Conservation (phyloP, 129 eudicot genomes). For the Gnaphalium uliginosum region DNA sequence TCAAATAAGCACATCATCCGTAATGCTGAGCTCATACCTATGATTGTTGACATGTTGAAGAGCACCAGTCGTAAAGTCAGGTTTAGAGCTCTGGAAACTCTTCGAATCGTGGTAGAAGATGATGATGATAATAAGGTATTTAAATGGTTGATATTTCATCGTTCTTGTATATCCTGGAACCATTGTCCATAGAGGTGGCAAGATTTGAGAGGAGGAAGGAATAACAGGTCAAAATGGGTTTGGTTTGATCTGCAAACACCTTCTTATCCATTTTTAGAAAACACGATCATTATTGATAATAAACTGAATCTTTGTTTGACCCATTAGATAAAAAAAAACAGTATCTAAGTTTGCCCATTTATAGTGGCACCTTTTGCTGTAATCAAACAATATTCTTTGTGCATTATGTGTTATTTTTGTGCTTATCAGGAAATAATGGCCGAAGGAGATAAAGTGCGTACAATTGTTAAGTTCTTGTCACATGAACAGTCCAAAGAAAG, state of each 20-base stretch:
- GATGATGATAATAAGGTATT: conserved; percentile 78
- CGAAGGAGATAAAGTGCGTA: conserved; percentile 90
- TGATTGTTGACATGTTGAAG: conserved; percentile 69
- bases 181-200: conserved; percentile 2
- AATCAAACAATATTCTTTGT: conserved; percentile 3
- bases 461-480: conserved; percentile 77
- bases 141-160: conserved; percentile 23
- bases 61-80: conserved; percentile 68
- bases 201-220: background rate
- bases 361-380: conserved; percentile 8
- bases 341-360: background rate
- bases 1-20: conserved; percentile 64
- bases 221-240: background rate
- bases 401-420: background rate
- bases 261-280: background rate
- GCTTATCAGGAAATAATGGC: conserved; percentile 82
- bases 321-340: conserved; percentile 1
- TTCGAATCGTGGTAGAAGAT: conserved; percentile 75
- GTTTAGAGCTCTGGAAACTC: conserved; percentile 75
- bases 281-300: background rate
- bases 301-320: background rate
- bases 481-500: conserved; percentile 72
- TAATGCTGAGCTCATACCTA: conserved; percentile 64
- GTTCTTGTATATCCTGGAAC: background rate
- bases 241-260: background rate